Evolutionary conservation across 169 alveolate species (phyloP).

Genomic region (Plasmodium malariae): DNA sequence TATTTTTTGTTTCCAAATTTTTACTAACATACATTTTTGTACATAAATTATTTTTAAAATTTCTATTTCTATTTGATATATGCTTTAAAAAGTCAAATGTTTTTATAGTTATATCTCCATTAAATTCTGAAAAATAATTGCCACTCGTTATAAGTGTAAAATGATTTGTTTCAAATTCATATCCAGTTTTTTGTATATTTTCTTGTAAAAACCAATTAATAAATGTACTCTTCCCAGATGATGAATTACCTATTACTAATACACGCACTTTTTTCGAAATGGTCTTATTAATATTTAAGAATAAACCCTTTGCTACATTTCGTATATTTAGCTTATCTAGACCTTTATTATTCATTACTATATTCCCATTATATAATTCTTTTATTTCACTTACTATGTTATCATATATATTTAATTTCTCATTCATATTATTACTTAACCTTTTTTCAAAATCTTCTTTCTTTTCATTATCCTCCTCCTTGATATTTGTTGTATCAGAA

Average conservation of each 20-base stretch:
- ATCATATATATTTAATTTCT: conserved; percentile 42
- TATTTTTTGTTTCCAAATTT: conserved; percentile 53
- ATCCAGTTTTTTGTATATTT: conserved; percentile 83
- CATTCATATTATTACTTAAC: conserved; percentile 48
- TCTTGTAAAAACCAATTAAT: conserved; percentile 87
- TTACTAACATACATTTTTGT: conserved; percentile 77
- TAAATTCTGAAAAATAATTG: conserved; percentile 55
- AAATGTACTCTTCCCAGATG: conserved; percentile 88
- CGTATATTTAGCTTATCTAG: conserved; percentile 28
- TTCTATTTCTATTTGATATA: conserved; percentile 76
- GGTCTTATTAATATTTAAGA: conserved; percentile 28
- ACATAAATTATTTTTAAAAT: conserved; percentile 76
- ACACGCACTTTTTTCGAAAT: conserved; percentile 77
- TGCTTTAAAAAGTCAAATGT: conserved; percentile 82
- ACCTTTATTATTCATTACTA: conserved; percentile 62
- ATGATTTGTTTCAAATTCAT: conserved; percentile 86
- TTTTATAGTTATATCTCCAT: conserved; percentile 84
- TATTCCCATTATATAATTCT: conserved; percentile 67
- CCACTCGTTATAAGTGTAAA: conserved; percentile 85
- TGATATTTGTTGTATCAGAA: conserved; percentile 31
- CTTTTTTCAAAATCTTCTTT: conserved; percentile 48
- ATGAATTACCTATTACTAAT: conserved; percentile 86
- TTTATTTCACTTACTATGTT: conserved; percentile 62
- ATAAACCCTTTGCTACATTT: conserved; percentile 18
- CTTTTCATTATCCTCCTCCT: conserved; percentile 11